Base-by-base conservation (phyloP, 1,284 basidiomycete species). In the Trichosporon asahii region DNA sequence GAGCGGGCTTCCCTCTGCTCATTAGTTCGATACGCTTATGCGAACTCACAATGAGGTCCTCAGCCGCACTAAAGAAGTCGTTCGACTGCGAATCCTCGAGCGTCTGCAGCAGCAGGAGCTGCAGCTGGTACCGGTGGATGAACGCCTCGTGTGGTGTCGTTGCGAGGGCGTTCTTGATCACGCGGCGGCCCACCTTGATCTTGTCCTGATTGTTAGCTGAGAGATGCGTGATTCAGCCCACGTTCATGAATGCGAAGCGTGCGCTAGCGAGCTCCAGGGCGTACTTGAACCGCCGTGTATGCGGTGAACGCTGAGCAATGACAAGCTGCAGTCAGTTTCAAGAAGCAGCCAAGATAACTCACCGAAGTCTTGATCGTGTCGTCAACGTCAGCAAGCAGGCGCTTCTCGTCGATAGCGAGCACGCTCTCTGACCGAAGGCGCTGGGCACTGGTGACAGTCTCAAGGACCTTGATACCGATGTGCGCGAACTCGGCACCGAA, bases 401-500 rank as follows among this genome's bases (percentile, higher is more conserved):
- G 66, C 27, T 57, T 49, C 14, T 35, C 29, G 35, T 77, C 74
- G 12, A 77, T 66, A 15, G 44, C 23, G 23, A 70, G n/a, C 0
- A 61, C 57, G 27, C 27, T 61, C 29, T 61, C 57, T 29, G 57
- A 33, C 29, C 66, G 9, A 60, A 64, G 12, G 18, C 46, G 21
- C 37, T 12, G 33, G 65, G 11, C 61, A 31, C 25, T 65, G 65
- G 66, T 71, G 21, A 40, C 37, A 4, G 68, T 65, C 21, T 60
- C 25, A 37, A 74, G 69, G 9, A 79, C 71, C 72, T 82, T 80
- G 31, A 78, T 44, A 1, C 77, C 79, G 1, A 81, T 73, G 0
- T 69, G 49, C 0, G 72, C 78, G 60, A 78, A 79, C 65, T 81
- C 78, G 25, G 74, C 49, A 3, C 76, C 76, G 37, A 80, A 80